These are phyloP conservation scores for Yarrowia porcina DNA, from an alignment of 805 yeast species.

Conservation along the genomic window DNA sequence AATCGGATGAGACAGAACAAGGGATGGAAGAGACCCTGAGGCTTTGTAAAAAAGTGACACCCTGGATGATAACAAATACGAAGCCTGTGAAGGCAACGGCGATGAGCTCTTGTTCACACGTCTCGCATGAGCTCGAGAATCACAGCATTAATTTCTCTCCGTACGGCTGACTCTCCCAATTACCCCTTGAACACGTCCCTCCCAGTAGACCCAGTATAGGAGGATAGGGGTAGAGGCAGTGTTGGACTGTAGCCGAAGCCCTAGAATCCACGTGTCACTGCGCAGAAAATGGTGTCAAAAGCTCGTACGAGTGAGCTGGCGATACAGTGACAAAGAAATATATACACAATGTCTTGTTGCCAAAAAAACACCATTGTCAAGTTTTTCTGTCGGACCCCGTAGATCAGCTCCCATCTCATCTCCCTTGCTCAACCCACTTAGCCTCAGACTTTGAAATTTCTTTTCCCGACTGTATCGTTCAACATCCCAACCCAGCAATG, in stretches of 20 bases:
- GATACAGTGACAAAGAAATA: too few species aligned
- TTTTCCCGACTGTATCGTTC: neutral
- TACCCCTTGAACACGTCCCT: conserved; percentile 4
- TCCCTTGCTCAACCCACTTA: neutral
- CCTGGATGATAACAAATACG: neutral
- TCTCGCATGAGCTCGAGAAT: neutral
- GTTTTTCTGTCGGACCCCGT: neutral
- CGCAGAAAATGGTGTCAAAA: neutral
- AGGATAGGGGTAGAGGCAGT: neutral
- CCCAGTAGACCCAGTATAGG: too few species aligned
- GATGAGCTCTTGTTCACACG: neutral
- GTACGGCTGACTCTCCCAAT: conserved; percentile 4
- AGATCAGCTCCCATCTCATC: neutral
- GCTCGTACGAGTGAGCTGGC: neutral
- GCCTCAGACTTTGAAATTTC: neutral
- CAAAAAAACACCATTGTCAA: too few species aligned
- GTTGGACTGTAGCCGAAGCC: neutral
- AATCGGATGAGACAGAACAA: neutral
- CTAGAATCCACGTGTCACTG: neutral
- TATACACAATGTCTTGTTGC: too few species aligned
- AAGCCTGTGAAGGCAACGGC: neutral
- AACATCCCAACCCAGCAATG: neutral
- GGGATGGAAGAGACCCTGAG: neutral
- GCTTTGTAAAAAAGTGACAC: neutral
- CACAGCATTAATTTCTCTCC: too few species aligned